Percentiles rank a stretch among this genome's conserved stretches.
Conservation (phyloP, 2,329 filamentous ascomycete species). For the Fusarium subglutinans region DNA sequence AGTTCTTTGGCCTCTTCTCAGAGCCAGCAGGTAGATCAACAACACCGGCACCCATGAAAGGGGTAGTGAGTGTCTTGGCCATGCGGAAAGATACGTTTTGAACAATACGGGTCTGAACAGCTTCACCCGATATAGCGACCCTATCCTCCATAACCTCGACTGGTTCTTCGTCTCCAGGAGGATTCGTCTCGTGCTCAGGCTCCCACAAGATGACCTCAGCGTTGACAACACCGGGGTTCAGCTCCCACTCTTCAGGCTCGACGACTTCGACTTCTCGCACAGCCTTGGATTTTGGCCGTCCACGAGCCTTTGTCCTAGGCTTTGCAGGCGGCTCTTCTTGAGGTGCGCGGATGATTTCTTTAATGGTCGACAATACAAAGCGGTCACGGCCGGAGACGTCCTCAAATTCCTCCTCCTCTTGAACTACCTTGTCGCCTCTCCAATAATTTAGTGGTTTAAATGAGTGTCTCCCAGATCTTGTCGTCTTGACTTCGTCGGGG, state of each 20-base stretch:
- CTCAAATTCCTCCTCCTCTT: slow-evolving; percentile 66
- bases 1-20: slow-evolving; percentile 90
- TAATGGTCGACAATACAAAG: slow-evolving; percentile 75
- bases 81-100: slow-evolving; percentile 81
- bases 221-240: slow-evolving; percentile 68
- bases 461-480: slow-evolving; percentile 80
- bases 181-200: slow-evolving; percentile 62
- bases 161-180: slow-evolving; percentile 64
- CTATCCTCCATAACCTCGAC: slow-evolving; percentile 64
- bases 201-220: slow-evolving; percentile 74
- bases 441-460: slow-evolving; percentile 85
- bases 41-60: slow-evolving; percentile 89
- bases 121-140: slow-evolving; percentile 64
- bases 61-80: slow-evolving; percentile 83
- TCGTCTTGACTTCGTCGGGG: slow-evolving; percentile 63
- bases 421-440: slow-evolving; percentile 83
- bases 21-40: slow-evolving; percentile 87
- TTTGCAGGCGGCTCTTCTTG: slow-evolving; percentile 62
- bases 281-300: slow-evolving; percentile 45
- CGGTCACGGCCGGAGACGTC: slow-evolving; percentile 54
- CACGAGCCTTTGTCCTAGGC: slow-evolving; percentile 42
- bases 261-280: slow-evolving; percentile 61
- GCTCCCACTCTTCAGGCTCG: slow-evolving; percentile 75
- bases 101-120: slow-evolving; percentile 67
- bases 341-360: slow-evolving; percentile 76